Evolutionary conservation across 2,329 filamentous ascomycete genomes (phyloP), one percentile per base, ranked within the genome.

Genomic region (Penicillium olsonii): DNA sequence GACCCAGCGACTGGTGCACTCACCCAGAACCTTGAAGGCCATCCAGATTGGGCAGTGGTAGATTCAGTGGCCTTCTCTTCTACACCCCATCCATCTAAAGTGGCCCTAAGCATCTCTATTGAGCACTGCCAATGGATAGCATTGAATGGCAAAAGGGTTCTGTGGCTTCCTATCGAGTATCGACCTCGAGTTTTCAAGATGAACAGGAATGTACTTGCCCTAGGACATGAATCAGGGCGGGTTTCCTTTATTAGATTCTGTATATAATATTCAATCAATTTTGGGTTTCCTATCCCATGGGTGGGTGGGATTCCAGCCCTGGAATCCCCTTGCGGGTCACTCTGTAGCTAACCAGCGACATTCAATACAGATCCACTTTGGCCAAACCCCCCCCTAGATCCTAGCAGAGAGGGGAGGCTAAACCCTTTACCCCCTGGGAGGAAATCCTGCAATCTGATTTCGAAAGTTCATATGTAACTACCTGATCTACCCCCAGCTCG

Each of bases 201-300:
- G 2, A 54, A 51, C 27, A 24, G 19, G 0, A 46, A 41, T 37
- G 38, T 20, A n/a, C 19, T 54, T 42, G 53, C 38, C 37, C 12
- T 57, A 8, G 55, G 50, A 45, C 50, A 56, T 19, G 10, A 33
- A 24, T 57, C 53, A 41, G 53, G 55, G 26, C 50, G 37, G 20
- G 14, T 56, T 54, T 56, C 48, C 11, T 56, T 57, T 17, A 19
- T 57, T 26, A 24, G 40, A 45, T 52, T 56, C 39, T 2, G 14
- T 26, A 33, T 33, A n/a, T 33, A 33, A 15, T 33, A 33, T n/a
- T 40, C 14, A 31, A 7, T 45, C 14, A 45, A 37, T 45, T 26
- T 15, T 14, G n/a, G 18, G 7, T 40, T 35, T n/a, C n/a, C 22
- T 37, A 19, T 45, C 35, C 22, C 22, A 24, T 24, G 22, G 22